phyloP scores from a whole-genome alignment of 306 rosid species.

The Pyrus communis region DNA sequence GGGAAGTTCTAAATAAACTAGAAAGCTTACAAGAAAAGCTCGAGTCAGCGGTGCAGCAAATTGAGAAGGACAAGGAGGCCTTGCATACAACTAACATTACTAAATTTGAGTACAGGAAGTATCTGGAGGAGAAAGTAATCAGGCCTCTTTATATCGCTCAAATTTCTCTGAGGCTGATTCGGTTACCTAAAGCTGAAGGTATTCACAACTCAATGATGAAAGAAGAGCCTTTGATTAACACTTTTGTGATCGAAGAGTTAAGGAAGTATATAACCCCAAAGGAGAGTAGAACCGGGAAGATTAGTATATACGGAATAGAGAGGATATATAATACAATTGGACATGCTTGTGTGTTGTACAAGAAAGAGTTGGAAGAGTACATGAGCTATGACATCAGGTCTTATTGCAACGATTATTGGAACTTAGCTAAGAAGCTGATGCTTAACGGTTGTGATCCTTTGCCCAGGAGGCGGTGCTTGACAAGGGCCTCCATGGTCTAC shows the following conservation, averaged over 20 bases:
- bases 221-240: slow-evolving; percentile 75
- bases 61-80: slow-evolving; percentile 50
- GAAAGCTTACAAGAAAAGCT: slow-evolving; percentile 69
- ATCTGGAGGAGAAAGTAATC: slow-evolving; percentile 61
- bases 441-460: slow-evolving; percentile 87
- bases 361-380: slow-evolving; percentile 65
- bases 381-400: slow-evolving; percentile 94
- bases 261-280: slow-evolving; percentile 86
- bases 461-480: slow-evolving; percentile 75
- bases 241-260: slow-evolving; percentile 71
- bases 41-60: slow-evolving; percentile 37
- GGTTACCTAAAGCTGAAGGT: slow-evolving; percentile 48
- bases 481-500: slow-evolving; percentile 78
- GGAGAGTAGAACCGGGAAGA: slow-evolving; percentile 54
- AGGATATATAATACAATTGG: slow-evolving; percentile 75
- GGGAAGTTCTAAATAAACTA: slow-evolving; percentile 53
- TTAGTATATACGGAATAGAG: slow-evolving; percentile 51
- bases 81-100: slow-evolving; percentile 25
- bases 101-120: slow-evolving; percentile 41
- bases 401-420: slow-evolving; percentile 93
- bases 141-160: slow-evolving; percentile 70
- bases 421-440: slow-evolving; percentile 77
- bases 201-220: slow-evolving; percentile 35
- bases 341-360: slow-evolving; percentile 68
- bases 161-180: slow-evolving; percentile 61